A percentile compares a stretch with the other conserved stretches of the same genome.
Evolutionary conservation across 371 early-diverging fungal genomes (phyloP).

Genomic region (Thermomucor indicae-seudaticae): DNA sequence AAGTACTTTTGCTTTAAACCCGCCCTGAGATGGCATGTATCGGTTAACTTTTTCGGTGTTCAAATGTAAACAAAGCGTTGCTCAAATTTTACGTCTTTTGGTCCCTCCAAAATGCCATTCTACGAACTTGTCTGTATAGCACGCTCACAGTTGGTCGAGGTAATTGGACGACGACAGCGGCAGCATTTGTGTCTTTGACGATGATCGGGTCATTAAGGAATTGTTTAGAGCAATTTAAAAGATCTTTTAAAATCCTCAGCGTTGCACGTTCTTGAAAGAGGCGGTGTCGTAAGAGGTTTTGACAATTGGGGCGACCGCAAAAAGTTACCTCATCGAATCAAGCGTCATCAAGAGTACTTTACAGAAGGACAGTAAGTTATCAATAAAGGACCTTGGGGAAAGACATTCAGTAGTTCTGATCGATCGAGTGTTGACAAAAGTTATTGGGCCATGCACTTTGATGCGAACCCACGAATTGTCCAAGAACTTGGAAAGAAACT

Average conservation of each 20-base stretch:
- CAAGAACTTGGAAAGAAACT: constrained; percentile 60
- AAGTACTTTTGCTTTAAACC: no score
- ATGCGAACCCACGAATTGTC: constrained; percentile 64
- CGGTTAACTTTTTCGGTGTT: no score
- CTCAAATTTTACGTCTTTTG: no score
- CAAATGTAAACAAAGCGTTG: no score
- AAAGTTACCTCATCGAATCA: constrained; percentile 62
- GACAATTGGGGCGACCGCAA: constrained; percentile 62
- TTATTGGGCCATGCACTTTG: constrained; percentile 79
- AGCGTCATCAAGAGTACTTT: constrained; percentile 64
- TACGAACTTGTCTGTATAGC: constrained; percentile 72
- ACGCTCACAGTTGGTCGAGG: constrained; percentile 51
- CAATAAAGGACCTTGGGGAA: background rate
- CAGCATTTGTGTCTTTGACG: background rate
- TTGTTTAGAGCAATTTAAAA: constrained; percentile 56
- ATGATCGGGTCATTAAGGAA: background rate
- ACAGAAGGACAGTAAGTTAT: constrained; percentile 57
- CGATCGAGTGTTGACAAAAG: constrained; percentile 21
- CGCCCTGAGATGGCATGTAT: no score
- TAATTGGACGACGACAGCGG: constrained; percentile 9
- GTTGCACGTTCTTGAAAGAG: constrained; percentile 62
- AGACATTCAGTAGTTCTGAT: background rate
- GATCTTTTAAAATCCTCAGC: constrained; percentile 68
- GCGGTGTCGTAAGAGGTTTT: constrained; percentile 78
- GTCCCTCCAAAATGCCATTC: constrained; percentile 63